phyloP scores from a whole-genome alignment of 345 rosid genomes.

The Gossypium australe region DNA sequence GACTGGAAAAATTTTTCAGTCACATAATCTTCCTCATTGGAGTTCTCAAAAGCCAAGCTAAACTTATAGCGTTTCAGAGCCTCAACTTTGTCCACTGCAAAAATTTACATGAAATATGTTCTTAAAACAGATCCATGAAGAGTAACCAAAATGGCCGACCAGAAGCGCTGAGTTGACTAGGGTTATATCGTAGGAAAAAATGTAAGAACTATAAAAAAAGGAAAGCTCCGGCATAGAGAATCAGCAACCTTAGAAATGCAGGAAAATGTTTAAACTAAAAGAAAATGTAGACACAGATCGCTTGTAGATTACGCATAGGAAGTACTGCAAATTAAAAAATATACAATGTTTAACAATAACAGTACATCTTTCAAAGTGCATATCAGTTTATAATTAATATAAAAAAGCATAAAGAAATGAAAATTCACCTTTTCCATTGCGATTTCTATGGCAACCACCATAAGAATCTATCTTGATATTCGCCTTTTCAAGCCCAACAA shows the following conservation, averaged over 20 bases:
- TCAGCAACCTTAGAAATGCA: not conserved
- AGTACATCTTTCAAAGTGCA: not conserved
- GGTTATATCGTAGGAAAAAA: not conserved
- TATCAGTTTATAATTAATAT: not conserved
- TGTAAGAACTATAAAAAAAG: not conserved
- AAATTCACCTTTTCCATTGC: conserved; percentile 61
- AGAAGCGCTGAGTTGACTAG: not conserved
- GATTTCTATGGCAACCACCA: conserved; percentile 86
- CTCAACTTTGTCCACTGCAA: conserved; percentile 82
- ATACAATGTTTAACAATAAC: not conserved
- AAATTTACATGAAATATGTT: conserved; percentile 16
- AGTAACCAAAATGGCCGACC: not conserved
- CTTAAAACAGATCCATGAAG: not conserved
- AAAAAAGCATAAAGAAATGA: not conserved
- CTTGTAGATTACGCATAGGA: not conserved
- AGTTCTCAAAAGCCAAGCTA: conserved; percentile 95
- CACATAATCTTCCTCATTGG: conserved; percentile 97
- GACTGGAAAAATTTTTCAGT: conserved; percentile 95
- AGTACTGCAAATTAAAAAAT: not conserved
- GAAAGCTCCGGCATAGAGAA: not conserved
- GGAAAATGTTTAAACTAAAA: not conserved
- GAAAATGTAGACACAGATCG: not conserved
- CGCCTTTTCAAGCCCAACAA: conserved; percentile 56
- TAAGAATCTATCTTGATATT: conserved; percentile 76
- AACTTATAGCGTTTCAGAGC: conserved; percentile 80